Conservation (phyloP, 768 basidiomycete species). For the Russula griseocarnosa region DNA sequence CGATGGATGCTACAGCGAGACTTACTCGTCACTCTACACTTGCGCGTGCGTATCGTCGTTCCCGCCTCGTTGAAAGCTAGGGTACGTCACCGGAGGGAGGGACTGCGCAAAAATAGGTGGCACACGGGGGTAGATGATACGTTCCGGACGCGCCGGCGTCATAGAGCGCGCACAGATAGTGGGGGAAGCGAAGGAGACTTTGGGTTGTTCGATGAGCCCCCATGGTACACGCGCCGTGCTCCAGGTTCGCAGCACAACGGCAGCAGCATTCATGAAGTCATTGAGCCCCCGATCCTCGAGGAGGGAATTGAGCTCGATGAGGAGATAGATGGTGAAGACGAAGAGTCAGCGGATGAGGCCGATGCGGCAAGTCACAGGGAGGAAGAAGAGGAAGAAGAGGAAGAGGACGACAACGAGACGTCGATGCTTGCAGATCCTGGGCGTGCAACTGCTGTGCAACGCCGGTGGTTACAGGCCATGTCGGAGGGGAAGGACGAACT, state of each 20-base stretch:
- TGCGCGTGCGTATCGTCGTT: slow-evolving; percentile 80
- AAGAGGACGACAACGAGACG: slow-evolving; percentile 46
- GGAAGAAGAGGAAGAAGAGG: slow-evolving; percentile 40
- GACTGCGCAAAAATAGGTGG: slow-evolving; percentile 40
- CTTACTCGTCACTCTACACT: slow-evolving; percentile 78
- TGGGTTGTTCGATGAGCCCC: slow-evolving; percentile 14
- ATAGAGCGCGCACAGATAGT: slow-evolving; percentile 10
- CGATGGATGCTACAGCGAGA: slow-evolving; percentile 89
- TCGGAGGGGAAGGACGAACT: slow-evolving; percentile 71
- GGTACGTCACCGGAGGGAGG: slow-evolving; percentile 43
- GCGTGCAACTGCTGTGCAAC: slow-evolving; percentile 71
- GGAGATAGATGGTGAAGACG: slow-evolving; percentile 31
- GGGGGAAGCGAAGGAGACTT: slow-evolving; percentile 17
- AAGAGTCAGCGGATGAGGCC: slow-evolving; percentile 33
- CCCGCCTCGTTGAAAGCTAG: slow-evolving; percentile 67
- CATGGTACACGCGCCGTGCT: slow-evolving; percentile 46
- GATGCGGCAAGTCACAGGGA: slow-evolving; percentile 35
- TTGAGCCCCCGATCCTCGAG: slow-evolving; percentile 31
- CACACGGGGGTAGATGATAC: slow-evolving; percentile 30
- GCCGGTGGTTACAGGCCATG: slow-evolving; percentile 89
- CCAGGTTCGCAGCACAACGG: slow-evolving; percentile 36
- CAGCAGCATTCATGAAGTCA: slow-evolving; percentile 35
- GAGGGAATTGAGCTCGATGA: slow-evolving; percentile 36
- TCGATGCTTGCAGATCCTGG: slow-evolving; percentile 82
- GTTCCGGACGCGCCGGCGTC: slow-evolving; percentile 12